phyloP scores from a whole-genome alignment of 2,329 filamentous ascomycete species.

The Achaetomium macrosporum region DNA sequence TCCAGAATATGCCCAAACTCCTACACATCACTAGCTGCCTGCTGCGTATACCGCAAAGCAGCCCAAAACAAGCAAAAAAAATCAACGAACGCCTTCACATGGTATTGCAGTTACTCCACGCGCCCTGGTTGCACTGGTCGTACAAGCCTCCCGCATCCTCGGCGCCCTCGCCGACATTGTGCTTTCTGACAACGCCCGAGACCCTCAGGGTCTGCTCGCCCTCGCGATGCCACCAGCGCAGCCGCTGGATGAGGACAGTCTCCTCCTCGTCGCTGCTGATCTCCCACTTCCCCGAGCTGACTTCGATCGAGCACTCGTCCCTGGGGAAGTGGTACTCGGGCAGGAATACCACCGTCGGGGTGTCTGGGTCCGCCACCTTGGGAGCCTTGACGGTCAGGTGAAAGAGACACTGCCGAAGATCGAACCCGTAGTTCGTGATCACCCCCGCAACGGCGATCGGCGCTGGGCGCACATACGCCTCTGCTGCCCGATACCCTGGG shows the following conservation, averaged over 20 bases:
- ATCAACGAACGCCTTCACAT: slow-evolving; percentile 37
- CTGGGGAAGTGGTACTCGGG: slow-evolving; percentile 90
- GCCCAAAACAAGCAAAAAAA: slow-evolving; percentile 3
- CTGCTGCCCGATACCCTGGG: slow-evolving; percentile 79
- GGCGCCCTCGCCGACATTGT: slow-evolving; percentile 54
- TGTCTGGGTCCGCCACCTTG: slow-evolving; percentile 46
- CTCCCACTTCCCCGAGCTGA: slow-evolving; percentile 84
- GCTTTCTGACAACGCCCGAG: slow-evolving; percentile 63
- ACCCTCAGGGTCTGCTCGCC: slow-evolving; percentile 77
- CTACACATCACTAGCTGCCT: too few relatives aligned
- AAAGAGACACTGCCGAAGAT: slow-evolving; percentile 73
- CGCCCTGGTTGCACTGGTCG: slow-evolving; percentile 55
- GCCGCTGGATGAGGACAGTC: slow-evolving; percentile 62
- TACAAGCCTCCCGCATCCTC: slow-evolving; percentile 65
- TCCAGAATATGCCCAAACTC: background rate
- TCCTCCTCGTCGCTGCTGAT: slow-evolving; percentile 69
- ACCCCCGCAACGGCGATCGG: slow-evolving; percentile 70
- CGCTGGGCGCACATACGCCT: slow-evolving; percentile 84
- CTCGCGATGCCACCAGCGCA: slow-evolving; percentile 89
- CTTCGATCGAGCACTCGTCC: slow-evolving; percentile 63
- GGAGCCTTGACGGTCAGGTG: slow-evolving; percentile 62
- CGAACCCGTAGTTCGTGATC: slow-evolving; percentile 69
- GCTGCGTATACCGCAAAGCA: background rate
- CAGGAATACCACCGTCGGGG: slow-evolving; percentile 76
- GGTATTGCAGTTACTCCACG: slow-evolving; percentile 44